Percentiles rank a stretch among this genome's conserved stretches.
These are phyloP conservation scores for Suillus occidentalis DNA, from an alignment of 768 basidiomycete species.

Conservation along the genomic window DNA sequence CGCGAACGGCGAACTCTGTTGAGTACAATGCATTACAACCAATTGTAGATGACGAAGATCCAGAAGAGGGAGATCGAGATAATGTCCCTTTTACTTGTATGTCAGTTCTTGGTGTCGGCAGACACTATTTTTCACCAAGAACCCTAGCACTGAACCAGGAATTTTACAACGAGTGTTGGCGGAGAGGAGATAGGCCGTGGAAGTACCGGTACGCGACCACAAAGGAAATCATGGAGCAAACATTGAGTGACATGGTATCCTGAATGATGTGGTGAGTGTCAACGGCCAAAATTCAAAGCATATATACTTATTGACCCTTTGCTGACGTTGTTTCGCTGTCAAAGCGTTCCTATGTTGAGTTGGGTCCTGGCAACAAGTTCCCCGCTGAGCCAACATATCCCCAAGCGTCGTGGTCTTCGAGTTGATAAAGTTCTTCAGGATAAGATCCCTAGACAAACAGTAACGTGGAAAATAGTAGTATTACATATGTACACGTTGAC, in stretches of 20 bases:
- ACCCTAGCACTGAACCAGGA: conserved; percentile 19
- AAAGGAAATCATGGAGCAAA: conserved; percentile 29
- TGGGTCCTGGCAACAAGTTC: neutral
- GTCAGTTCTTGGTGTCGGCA: conserved; percentile 15
- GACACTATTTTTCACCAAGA: conserved; percentile 1
- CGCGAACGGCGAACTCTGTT: conserved; percentile 1
- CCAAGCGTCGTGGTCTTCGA: neutral
- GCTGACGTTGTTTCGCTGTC: too few species aligned
- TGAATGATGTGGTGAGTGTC: neutral
- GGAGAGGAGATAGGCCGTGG: conserved; percentile 18
- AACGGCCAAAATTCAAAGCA: neutral
- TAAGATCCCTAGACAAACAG: neutral
- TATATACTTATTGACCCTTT: neutral
- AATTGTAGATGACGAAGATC: conserved; percentile 18
- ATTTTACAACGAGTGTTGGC: conserved; percentile 18
- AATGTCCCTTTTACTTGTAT: conserved; percentile 28
- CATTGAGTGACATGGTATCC: neutral
- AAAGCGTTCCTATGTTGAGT: neutral
- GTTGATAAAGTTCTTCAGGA: neutral
- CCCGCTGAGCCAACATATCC: neutral
- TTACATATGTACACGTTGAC: conserved; percentile 3
- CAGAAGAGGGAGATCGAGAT: conserved; percentile 12
- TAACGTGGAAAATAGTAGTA: conserved; percentile 1
- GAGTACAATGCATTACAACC: neutral
- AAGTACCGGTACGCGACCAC: conserved; percentile 32